phyloP scores from a whole-genome alignment of 306 rosid species.

The Citrullus colocynthis region DNA sequence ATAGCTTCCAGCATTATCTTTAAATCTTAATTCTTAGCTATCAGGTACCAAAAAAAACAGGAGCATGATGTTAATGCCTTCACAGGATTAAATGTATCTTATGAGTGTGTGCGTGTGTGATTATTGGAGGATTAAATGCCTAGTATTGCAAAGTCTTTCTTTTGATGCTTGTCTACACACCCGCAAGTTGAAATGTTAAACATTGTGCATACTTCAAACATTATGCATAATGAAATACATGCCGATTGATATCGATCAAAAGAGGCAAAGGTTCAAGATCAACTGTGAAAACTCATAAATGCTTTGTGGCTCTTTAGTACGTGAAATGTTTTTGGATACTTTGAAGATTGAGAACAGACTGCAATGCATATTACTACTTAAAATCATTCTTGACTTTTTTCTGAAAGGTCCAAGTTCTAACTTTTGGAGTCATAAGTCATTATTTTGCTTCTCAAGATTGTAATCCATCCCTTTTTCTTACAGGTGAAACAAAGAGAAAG shows the following conservation, averaged over 20 bases:
- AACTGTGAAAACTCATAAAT: background rate
- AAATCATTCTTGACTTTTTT: background rate
- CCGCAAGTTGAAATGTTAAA: background rate
- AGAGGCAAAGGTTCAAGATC: background rate
- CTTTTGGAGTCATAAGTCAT: background rate
- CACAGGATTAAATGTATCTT: background rate
- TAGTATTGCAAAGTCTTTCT: background rate
- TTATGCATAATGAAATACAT: background rate
- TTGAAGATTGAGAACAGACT: background rate
- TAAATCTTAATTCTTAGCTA: background rate
- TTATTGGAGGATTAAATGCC: background rate
- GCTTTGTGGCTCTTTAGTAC: background rate
- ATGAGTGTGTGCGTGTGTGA: background rate
- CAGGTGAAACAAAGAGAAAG: conserved; percentile 94
- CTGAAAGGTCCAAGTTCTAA: background rate
- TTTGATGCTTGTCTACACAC: background rate
- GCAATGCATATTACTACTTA: background rate
- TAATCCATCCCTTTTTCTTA: background rate
- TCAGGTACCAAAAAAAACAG: background rate
- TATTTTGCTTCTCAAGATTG: background rate
- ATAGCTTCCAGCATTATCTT: background rate
- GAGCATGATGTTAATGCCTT: background rate
- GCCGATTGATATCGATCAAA: background rate
- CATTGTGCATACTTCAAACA: background rate
- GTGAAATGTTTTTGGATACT: background rate